Evolutionary conservation across 129 eudicot species (phyloP).

Genomic region (Glebionis coronaria): DNA sequence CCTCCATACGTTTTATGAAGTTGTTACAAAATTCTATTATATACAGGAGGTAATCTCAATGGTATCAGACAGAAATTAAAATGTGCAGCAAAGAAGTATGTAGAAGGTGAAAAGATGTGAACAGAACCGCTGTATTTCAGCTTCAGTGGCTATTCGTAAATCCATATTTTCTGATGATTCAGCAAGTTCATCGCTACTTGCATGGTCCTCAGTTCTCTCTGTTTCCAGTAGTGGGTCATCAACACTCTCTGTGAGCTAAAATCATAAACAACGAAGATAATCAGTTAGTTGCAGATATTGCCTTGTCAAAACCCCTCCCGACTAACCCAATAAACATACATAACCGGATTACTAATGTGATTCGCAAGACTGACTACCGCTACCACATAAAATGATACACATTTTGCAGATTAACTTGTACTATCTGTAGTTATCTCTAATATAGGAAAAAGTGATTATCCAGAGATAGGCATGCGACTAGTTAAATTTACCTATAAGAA

Average conservation of each 20-base stretch:
- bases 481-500: too few species aligned
- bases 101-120: conserved; percentile 16
- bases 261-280: conserved; percentile 16
- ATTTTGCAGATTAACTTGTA: too few species aligned
- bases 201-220: conserved; percentile 31
- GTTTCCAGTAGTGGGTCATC: conserved; percentile 31
- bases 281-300: conserved; percentile 22
- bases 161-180: conserved; percentile 34
- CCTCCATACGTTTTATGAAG: conserved; percentile 8
- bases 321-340: too few species aligned
- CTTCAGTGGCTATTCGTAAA: conserved; percentile 25
- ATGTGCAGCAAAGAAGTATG: conserved; percentile 9
- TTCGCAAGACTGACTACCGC: too few species aligned
- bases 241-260: conserved; percentile 34
- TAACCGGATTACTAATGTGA: too few species aligned
- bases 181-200: conserved; percentile 27
- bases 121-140: conserved; percentile 40
- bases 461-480: conserved; percentile 1
- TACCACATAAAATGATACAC: too few species aligned
- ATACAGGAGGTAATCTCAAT: not conserved
- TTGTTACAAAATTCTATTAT: not conserved
- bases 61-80: not conserved
- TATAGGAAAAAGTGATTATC: too few species aligned
- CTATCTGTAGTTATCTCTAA: too few species aligned
- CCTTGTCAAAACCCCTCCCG: too few species aligned